A percentile compares a stretch with the other conserved stretches of the same genome.
These are phyloP conservation scores for Saccharomycopsis oosterbeekiorum DNA, from an alignment of 805 yeast species.

Conservation along the genomic window DNA sequence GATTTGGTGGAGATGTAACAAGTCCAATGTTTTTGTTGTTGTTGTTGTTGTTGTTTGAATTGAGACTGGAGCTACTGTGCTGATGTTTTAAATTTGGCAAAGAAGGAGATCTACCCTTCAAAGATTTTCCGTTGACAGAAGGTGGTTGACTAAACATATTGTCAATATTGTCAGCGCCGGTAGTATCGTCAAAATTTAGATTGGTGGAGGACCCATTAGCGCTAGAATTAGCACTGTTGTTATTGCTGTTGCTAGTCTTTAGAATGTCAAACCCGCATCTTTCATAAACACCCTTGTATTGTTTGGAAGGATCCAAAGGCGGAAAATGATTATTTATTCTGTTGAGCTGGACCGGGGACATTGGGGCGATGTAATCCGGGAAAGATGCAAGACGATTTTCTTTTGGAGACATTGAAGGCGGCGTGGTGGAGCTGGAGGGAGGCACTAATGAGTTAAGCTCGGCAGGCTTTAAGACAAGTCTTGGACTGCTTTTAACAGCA, in stretches of 20 bases:
- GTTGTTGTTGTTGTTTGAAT: not conserved
- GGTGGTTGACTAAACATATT: not conserved
- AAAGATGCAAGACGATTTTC: slow-evolving; percentile 9
- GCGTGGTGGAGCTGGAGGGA: not conserved
- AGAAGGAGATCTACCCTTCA: not conserved
- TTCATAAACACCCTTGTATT: slow-evolving; percentile 64
- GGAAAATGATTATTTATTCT: slow-evolving; percentile 52
- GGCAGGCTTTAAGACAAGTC: not conserved
- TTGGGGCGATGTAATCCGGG: slow-evolving; percentile 16
- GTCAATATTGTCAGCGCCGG: no score
- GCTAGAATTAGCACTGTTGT: not conserved
- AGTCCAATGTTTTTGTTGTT: not conserved
- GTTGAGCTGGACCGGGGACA: slow-evolving; percentile 19
- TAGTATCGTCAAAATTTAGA: not conserved
- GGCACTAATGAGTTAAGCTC: not conserved
- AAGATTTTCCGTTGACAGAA: not conserved
- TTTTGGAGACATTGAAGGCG: not conserved
- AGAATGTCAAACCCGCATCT: slow-evolving; percentile 71
- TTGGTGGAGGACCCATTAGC: not conserved
- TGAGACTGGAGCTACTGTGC: not conserved
- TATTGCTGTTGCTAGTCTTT: slow-evolving; percentile 17
- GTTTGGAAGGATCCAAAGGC: slow-evolving; percentile 50
- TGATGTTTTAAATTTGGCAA: not conserved
- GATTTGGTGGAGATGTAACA: not conserved
- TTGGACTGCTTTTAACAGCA: not conserved